Evolutionary conservation across 345 rosid genomes (phyloP), one percentile per base, ranked within the genome.

Genomic region (Gossypium rotundifolium): DNA sequence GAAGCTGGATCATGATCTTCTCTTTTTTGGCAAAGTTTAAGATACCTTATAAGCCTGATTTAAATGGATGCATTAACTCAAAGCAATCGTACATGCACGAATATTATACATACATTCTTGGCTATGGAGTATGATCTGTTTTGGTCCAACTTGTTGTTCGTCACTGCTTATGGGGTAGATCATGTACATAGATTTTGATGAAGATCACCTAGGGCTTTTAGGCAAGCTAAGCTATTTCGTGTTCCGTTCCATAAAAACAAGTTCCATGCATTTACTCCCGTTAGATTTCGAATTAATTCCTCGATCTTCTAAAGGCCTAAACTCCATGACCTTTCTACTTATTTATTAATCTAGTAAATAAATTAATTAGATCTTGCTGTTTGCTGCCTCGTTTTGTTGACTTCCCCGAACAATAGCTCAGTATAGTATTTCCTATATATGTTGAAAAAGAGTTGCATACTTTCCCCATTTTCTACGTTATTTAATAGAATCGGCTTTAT

Each of bases 241-340:
- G 46, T 61, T 62, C 44, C 52, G 12, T 71, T 53, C 52, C 51
- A 52, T 16, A 29, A 66, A 61, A 44, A 53, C 13, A 60, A 9
- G 20, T 48, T 29, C 51, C 52, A 22, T 11, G 13, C 52, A n/a
- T n/a, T 29, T 49, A 74, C 18, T 27, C 69, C 75, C 77, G 73
- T 72, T 69, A 48, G 75, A 79, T 79, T 49, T n/a, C 66, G 65
- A 75, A 48, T 58, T 75, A 76, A 78, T 79, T 81, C 85, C 81
- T 22, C 72, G 55, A 70, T 25, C 22, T 59, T 9, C 57, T 23
- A 66, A 44, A 66, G 53, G 53, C 42, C 42, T 29, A 44, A 45
- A 67, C 71, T 33, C 59, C 61, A 52, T 4, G 14, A 18, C 62
- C 45, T 52, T 53, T 70, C 10, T 17, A 52, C 23, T 70, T 49